phyloP scores from a whole-genome alignment of 768 basidiomycete genomes.

The Gyrodon lividus region DNA sequence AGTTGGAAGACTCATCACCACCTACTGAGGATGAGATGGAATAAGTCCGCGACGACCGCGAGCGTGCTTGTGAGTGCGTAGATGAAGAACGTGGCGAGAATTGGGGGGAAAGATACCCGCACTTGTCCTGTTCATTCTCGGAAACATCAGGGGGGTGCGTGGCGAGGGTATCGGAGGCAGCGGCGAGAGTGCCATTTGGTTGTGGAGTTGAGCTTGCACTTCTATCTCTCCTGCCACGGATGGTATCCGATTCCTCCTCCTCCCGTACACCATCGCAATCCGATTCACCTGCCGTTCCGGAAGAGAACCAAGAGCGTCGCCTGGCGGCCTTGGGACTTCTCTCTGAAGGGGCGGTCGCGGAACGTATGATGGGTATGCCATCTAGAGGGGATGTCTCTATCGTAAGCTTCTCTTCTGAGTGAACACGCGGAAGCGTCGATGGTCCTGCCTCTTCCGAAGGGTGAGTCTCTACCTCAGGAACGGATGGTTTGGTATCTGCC shows the following conservation, averaged over 20 bases:
- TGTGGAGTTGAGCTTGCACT: constrained; percentile 22
- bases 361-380: constrained; percentile 16
- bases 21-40: constrained; percentile 35
- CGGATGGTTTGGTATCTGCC: constrained; percentile 1
- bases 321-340: constrained; percentile 29
- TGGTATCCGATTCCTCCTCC: constrained; percentile 22
- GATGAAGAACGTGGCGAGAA: constrained; percentile 43
- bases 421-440: constrained; percentile 19
- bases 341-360: constrained; percentile 25
- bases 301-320: constrained; percentile 60
- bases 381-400: constrained; percentile 26
- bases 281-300: constrained; percentile 39
- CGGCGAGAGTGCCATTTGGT: constrained; percentile 35
- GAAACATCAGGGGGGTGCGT: constrained; percentile 8
- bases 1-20: constrained; percentile 27
- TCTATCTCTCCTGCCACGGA: constrained; percentile 26
- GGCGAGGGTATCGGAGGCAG: constrained; percentile 7
- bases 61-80: constrained; percentile 36
- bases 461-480: constrained; percentile 24
- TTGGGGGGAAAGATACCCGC: constrained; percentile 16
- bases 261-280: constrained; percentile 19
- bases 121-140: constrained; percentile 20
- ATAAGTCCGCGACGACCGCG: constrained; percentile 35
- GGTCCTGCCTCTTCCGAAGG: constrained; percentile 36
- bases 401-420: constrained; percentile 30